Evolutionary conservation across 2,329 filamentous ascomycete genomes (phyloP), one percentile per base, ranked within the genome.

Genomic region (Alternaria gansuensis): DNA sequence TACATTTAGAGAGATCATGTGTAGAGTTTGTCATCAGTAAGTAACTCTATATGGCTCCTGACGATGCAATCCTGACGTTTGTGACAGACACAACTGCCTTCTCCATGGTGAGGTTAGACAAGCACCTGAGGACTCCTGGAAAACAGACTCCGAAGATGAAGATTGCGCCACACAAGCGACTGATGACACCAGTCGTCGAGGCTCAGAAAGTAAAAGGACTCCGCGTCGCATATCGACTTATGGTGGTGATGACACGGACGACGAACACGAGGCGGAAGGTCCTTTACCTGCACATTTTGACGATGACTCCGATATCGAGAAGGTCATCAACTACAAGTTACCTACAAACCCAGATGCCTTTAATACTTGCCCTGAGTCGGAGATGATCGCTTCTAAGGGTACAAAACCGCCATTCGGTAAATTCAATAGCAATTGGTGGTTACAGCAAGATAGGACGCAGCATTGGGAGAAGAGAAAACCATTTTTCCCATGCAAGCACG

Each of bases 401-500:
- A 31, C 45, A 10, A 57, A 51, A 37, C 61, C 64, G 44, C 64
- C 51, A 23, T 44, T 51, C 13, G 53, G 63, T 23, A 57, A 63
- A 28, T 66, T 70, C 45, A 66, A 63, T 26, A 37, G 46, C 11
- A 54, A 48, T 14, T 73, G 64, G 57, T 73, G 69, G 69, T 31
- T 59, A 9, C 45, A 52, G 4, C 64, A 67, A 26, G 64, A 84
- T 10, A 77, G 80, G 45, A 84, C 82, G 3, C 82, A 86, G 62
- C 80, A 85, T 52, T 84, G 86, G 62, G 82, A 87, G 44, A 78
- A 83, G 14, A 82, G 86, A 36, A 83, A 85, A 33, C 80, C 85
- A 2, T 84, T 85, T 50, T 85, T 88, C 55, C 87, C 89, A 3
- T 93, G 90, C 68, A 83, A 83, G 51, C 90, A 93, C 67, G 84